These are phyloP conservation scores for Serendipita sp. DNA, from an alignment of 768 basidiomycete species.

Conservation along the genomic window DNA sequence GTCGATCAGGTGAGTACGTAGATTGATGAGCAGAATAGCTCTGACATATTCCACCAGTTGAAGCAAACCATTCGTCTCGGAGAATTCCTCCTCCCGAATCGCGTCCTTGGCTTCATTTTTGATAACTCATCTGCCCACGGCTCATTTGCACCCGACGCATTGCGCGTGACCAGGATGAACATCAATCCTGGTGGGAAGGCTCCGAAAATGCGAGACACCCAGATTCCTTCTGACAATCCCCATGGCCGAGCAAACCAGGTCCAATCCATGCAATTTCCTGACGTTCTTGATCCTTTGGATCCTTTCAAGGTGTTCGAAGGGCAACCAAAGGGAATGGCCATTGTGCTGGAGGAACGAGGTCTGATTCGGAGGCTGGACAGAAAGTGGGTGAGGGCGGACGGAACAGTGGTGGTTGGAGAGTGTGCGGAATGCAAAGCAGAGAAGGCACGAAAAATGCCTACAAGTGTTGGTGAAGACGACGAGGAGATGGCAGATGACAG, in stretches of 20 bases:
- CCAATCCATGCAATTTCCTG: conserved; percentile 9
- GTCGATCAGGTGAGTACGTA: neutral
- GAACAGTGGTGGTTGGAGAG: neutral
- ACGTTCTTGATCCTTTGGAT: conserved; percentile 7
- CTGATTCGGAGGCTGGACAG: neutral
- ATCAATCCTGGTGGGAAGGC: conserved; percentile 14
- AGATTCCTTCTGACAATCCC: conserved; percentile 12
- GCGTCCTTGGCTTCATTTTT: conserved; percentile 12
- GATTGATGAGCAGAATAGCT: neutral
- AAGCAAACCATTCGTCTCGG: conserved; percentile 7
- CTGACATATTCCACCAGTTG: conserved; percentile 1
- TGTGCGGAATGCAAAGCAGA: neutral
- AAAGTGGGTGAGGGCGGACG: neutral
- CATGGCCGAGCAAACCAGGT: conserved; percentile 1
- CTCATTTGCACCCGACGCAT: conserved; percentile 10
- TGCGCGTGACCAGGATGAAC: conserved; percentile 13
- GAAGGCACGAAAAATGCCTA: neutral
- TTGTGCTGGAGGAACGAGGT: conserved; percentile 24
- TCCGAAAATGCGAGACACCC: conserved; percentile 12
- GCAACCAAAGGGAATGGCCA: conserved; percentile 22
- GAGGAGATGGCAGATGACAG: neutral
- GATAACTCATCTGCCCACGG: conserved; percentile 14
- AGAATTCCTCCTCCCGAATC: conserved; percentile 9
- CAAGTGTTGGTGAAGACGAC: neutral
- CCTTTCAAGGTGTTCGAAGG: conserved; percentile 16